Evolutionary conservation across 163 green algal genomes (phyloP), one percentile per base, ranked within the genome.

Genomic region (Coccomyxa subellipsoidea): DNA sequence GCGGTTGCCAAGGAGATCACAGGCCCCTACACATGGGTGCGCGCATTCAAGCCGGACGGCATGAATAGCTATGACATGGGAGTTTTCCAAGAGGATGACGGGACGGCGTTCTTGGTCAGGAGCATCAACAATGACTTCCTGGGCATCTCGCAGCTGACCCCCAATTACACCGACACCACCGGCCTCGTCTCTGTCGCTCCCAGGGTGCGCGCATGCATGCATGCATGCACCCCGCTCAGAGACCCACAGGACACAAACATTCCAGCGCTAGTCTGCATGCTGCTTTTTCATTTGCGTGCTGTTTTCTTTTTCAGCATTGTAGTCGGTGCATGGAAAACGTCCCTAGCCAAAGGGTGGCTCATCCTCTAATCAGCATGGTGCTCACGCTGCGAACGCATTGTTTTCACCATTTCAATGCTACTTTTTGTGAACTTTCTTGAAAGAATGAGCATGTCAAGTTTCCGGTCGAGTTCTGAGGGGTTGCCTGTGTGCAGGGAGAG

Each of bases 51-150:
- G 59, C 81, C 81, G 6, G 76, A 81, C 31, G 81, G 81, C n/a
- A 25, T n/a, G 12, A 32, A 75, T 76, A 79, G 54, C 54, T 85
- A 80, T 34, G 81, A 85, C 76, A 85, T 85, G 81, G 81, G 73
- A 1, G 59, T 69, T 0, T 84, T 37, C 4, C 70, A 80, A 70
- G 80, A 85, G 15, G 9, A 6, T 2, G 76, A 85, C 31, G 81
- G 76, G 2, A 79, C 4, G 6, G 81, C 36, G 18, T 85, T 82
- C 59, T 21, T 85, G 37, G 66, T 75, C 9, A 82, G 47, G 36
- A 82, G 75, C 37, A 69, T 85, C 15, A 69, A 82, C 69, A 85
- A 85, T 38, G 5, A 29, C 8, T 79, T 79, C n/a, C 38, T 85
- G 75, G 81, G 81, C 38, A 72, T 85, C 75, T 77, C 32, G 15